A percentile compares a stretch with the other conserved stretches of the same genome.
Conservation (phyloP, 305 asterid species). For the Fraxinus latifolia region DNA sequence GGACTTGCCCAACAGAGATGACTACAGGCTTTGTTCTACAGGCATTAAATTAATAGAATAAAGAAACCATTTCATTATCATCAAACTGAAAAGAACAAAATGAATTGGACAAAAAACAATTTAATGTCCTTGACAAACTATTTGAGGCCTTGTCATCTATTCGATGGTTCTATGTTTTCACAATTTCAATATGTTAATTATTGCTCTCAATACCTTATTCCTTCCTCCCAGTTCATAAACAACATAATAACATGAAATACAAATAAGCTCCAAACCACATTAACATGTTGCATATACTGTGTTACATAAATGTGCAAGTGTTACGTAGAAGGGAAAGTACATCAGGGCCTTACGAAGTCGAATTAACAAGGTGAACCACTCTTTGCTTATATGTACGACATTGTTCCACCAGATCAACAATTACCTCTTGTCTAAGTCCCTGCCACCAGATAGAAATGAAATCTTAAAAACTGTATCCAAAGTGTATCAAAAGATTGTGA, state of each 20-base stretch:
- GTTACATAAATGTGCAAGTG: conserved; percentile 5
- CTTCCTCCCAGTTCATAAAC: neutral
- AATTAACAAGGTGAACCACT: conserved; percentile 96
- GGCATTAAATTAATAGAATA: conserved; percentile 1
- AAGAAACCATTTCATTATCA: neutral
- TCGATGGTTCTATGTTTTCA: conserved; percentile 13
- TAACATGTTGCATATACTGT: neutral
- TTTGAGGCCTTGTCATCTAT: conserved; percentile 10
- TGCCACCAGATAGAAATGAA: conserved; percentile 30
- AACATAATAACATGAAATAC: neutral
- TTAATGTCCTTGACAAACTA: conserved; percentile 13
- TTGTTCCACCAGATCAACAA: conserved; percentile 95
- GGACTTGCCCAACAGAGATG: neutral
- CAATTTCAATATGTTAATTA: neutral
- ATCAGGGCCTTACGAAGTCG: conserved; percentile 82
- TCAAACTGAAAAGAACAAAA: neutral
- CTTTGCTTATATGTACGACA: conserved; percentile 94
- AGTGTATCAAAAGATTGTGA: neutral
- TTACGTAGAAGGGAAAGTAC: conserved; percentile 17
- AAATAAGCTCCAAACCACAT: conserved; percentile 8
- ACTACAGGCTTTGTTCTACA: neutral
- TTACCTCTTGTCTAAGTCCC: conserved; percentile 94
- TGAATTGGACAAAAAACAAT: neutral
- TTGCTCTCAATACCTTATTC: neutral
- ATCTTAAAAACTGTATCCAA: conserved; percentile 11